phyloP scores from a whole-genome alignment of 345 rosid genomes.

The Rubroshorea leprosula region DNA sequence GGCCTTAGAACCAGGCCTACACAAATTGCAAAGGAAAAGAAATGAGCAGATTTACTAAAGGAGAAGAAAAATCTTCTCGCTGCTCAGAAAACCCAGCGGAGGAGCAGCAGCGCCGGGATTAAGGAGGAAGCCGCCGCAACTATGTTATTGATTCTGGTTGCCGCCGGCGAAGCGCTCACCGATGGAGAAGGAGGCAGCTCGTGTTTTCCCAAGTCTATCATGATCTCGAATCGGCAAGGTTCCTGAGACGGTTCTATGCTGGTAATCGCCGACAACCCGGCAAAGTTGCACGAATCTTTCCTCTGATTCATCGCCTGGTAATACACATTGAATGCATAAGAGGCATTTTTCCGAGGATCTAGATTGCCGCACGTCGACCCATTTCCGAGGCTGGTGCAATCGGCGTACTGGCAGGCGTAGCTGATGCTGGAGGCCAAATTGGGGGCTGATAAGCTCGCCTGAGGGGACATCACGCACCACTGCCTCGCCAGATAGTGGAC shows the following conservation, averaged over 20 bases:
- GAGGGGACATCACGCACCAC: conserved; percentile 67
- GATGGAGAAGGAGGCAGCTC: conserved; percentile 18
- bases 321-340: conserved; percentile 72
- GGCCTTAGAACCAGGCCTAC: no score
- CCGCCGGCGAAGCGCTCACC: conserved; percentile 13
- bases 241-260: conserved; percentile 48
- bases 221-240: conserved; percentile 52
- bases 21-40: no score
- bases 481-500: conserved; percentile 51
- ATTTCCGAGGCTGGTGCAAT: conserved; percentile 59
- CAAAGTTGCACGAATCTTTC: conserved; percentile 43
- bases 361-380: conserved; percentile 52
- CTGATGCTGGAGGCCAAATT: conserved; percentile 18
- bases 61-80: no score
- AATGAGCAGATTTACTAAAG: no score
- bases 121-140: background rate
- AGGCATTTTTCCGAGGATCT: conserved; percentile 46
- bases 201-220: conserved; percentile 48
- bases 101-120: conserved; percentile 4
- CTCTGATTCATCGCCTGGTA: conserved; percentile 66
- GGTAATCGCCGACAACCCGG: conserved; percentile 29
- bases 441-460: conserved; percentile 35
- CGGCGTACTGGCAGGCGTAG: conserved; percentile 63
- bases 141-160: background rate
- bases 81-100: conserved; percentile 10